Conservation (phyloP, 2,329 filamentous ascomycete species). For the Aspergillus pseudotamarii region DNA sequence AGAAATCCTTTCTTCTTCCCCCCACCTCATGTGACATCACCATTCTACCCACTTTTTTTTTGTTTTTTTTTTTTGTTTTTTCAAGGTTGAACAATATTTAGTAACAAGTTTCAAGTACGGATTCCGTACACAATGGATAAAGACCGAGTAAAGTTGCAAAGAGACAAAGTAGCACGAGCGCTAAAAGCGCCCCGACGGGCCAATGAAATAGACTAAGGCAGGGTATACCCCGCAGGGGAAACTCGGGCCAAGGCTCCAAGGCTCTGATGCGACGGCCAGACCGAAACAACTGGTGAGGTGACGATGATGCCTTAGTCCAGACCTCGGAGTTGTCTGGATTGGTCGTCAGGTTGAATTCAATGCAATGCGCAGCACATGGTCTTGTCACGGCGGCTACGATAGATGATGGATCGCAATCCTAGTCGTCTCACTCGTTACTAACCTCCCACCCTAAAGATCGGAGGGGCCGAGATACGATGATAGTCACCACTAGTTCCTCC, state of each 20-base stretch:
- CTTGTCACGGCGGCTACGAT: slow-evolving; percentile 12
- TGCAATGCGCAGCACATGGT: slow-evolving; percentile 11
- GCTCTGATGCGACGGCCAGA: slow-evolving; percentile 4
- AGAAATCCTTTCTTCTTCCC: not conserved
- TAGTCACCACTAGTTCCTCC: slow-evolving; percentile 5
- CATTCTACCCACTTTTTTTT: slow-evolving; percentile 5
- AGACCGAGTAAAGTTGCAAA: slow-evolving; percentile 22
- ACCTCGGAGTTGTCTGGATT: slow-evolving; percentile 8
- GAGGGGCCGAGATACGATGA: slow-evolving; percentile 18
- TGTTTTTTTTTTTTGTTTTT: not conserved
- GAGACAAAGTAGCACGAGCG: slow-evolving; percentile 16
- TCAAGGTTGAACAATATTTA: not conserved
- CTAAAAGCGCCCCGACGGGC: slow-evolving; percentile 13
- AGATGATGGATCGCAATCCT: slow-evolving; percentile 14
- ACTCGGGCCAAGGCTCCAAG: slow-evolving; percentile 12
- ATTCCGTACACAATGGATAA: not conserved
- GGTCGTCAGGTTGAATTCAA: slow-evolving; percentile 5
- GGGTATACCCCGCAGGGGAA: slow-evolving; percentile 20
- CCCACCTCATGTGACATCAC: slow-evolving; percentile 19
- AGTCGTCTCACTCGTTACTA: slow-evolving; percentile 4
- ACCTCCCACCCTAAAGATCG: slow-evolving; percentile 6
- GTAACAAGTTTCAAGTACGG: slow-evolving; percentile 2
- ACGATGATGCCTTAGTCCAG: slow-evolving; percentile 10
- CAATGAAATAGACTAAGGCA: slow-evolving; percentile 17
- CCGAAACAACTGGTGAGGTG: slow-evolving; percentile 1